Evolutionary conservation across 2,329 filamentous ascomycete species (phyloP).

Genomic region (Podosphaera aphanis): DNA sequence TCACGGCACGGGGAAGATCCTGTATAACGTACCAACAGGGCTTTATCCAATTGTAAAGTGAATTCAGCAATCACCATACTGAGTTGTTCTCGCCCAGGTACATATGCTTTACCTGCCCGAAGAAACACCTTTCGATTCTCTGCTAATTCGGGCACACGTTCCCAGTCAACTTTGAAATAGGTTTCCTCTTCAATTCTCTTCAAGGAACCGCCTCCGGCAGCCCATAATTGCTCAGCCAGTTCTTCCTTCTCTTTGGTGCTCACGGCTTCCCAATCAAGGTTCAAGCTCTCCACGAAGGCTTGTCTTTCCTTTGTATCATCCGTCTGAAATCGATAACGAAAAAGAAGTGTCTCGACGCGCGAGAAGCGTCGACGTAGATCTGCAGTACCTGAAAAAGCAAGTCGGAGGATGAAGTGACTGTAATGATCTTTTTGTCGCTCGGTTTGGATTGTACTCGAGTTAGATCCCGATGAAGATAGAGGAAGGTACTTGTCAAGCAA

Average conservation of each 20-base stretch:
- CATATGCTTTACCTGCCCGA: conserved; percentile 66
- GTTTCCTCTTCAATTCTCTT: conserved; percentile 47
- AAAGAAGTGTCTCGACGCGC: conserved; percentile 71
- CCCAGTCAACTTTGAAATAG: conserved; percentile 96
- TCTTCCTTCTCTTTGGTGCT: conserved; percentile 49
- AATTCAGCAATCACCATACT: conserved; percentile 84
- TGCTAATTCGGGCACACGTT: conserved; percentile 71
- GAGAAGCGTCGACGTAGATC: conserved; percentile 72
- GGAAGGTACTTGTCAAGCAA: conserved; percentile 73
- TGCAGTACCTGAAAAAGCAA: conserved; percentile 80
- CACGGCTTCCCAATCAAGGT: conserved; percentile 68
- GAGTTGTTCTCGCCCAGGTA: conserved; percentile 65
- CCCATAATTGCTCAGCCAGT: conserved; percentile 14
- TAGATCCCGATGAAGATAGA: conserved; percentile 51
- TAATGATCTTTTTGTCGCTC: conserved; percentile 93
- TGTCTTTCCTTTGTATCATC: conserved; percentile 52
- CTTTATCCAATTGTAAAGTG: conserved; percentile 50
- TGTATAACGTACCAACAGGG: conserved; percentile 48
- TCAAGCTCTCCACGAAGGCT: conserved; percentile 52
- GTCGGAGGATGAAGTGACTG: conserved; percentile 83
- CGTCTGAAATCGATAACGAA: conserved; percentile 56
- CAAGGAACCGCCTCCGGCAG: conserved; percentile 13
- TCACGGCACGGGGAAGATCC: too few species aligned
- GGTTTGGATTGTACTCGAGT: conserved; percentile 29
- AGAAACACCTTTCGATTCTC: conserved; percentile 58